Percentiles rank a stretch among this genome's conserved stretches.
phyloP scores from a whole-genome alignment of 768 basidiomycete genomes.

The Kwoniella newhampshirensis region DNA sequence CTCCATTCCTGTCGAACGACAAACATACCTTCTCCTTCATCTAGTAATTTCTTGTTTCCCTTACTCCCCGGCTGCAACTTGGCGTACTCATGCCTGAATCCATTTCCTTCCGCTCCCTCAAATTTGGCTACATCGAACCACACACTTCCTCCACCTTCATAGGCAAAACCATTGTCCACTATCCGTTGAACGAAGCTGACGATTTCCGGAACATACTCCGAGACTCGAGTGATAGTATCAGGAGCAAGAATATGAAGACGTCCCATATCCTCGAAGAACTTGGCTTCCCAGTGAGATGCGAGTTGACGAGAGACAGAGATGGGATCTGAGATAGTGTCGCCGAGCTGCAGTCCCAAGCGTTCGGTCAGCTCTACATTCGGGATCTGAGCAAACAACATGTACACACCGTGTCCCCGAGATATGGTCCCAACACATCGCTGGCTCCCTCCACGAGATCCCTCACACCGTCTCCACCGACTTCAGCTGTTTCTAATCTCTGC shows the following conservation, averaged over 20 bases:
- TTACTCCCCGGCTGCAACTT: conserved; percentile 96
- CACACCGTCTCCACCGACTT: conserved; percentile 21
- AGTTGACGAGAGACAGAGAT: conserved; percentile 72
- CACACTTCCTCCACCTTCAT: conserved; percentile 74
- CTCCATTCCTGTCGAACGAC: conserved; percentile 2
- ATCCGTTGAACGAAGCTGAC: conserved; percentile 83
- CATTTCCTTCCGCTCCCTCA: conserved; percentile 63
- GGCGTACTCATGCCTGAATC: conserved; percentile 74
- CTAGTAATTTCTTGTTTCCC: conserved; percentile 82
- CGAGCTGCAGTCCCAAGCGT: conserved; percentile 59
- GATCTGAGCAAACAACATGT: neutral
- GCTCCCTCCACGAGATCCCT: conserved; percentile 66
- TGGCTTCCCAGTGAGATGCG: conserved; percentile 81
- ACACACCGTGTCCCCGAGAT: conserved; percentile 40
- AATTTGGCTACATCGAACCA: conserved; percentile 88
- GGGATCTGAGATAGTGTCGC: conserved; percentile 78
- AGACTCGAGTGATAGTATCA: conserved; percentile 88
- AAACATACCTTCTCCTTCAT: conserved; percentile 80
- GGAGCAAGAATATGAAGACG: conserved; percentile 82
- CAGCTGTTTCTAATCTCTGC: conserved; percentile 55
- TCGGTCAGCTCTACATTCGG: conserved; percentile 2
- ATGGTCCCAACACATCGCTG: conserved; percentile 68
- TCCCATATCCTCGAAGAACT: conserved; percentile 89
- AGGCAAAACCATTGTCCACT: conserved; percentile 80
- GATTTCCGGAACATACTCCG: conserved; percentile 95